Conservation (phyloP, 176 grass and related monocot genomes). For the Eremochloa ophiuroides region DNA sequence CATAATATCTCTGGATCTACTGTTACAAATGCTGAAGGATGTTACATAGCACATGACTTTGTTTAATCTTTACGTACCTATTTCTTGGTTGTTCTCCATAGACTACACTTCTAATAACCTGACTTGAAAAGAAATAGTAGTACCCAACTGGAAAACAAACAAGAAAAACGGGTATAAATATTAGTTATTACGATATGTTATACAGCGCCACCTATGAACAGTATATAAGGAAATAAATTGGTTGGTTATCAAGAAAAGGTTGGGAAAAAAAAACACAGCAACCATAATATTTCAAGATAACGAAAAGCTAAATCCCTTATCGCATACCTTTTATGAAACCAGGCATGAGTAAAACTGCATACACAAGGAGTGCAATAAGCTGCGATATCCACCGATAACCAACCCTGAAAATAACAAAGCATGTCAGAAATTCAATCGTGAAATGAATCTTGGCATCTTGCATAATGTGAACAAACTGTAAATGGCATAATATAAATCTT, state of each 20-base stretch:
- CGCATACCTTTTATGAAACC: constrained; percentile 82
- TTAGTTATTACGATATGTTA: background rate
- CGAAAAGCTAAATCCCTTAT: background rate
- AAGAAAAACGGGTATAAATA: background rate
- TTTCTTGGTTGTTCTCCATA: constrained; percentile 93
- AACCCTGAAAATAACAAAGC: constrained; percentile 48
- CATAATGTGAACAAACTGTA: background rate
- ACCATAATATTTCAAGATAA: background rate
- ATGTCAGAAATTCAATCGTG: background rate
- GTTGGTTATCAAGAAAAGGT: background rate
- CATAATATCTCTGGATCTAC: background rate
- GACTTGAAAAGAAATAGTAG: constrained; percentile 95
- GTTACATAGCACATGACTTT: background rate
- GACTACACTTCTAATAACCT: constrained; percentile 79
- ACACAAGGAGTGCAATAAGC: constrained; percentile 60
- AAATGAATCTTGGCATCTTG: background rate
- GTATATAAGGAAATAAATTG: background rate
- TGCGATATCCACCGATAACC: constrained; percentile 80
- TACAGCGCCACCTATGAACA: background rate
- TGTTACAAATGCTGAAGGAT: background rate
- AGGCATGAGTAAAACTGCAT: constrained; percentile 88
- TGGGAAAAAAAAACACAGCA: background rate
- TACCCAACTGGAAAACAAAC: constrained; percentile 64
- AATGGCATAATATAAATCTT: background rate
- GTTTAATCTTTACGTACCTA: constrained; percentile 31